Percentiles rank a stretch among this genome's conserved stretches.
Conservation (phyloP, 352 stramenopile genomes). For the Plasmopara viticola region DNA sequence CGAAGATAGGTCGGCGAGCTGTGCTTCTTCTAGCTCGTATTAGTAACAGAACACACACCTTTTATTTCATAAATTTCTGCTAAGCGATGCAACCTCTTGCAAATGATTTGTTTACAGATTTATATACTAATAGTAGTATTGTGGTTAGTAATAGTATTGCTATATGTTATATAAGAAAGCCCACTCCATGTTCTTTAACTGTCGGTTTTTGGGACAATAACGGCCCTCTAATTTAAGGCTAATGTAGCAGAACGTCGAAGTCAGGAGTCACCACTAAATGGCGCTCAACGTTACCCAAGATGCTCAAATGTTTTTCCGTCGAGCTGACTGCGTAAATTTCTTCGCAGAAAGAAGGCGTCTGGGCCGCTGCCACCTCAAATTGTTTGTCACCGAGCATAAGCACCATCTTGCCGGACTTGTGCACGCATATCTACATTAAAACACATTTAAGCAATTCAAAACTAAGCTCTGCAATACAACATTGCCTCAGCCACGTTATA, state of each 20-base stretch:
- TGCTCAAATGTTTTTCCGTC: conserved; percentile 63
- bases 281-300: conserved; percentile 64
- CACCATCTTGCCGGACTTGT: conserved; percentile 81
- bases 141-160: background rate
- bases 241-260: conserved; percentile 77
- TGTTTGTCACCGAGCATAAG: conserved; percentile 83
- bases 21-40: conserved; percentile 29
- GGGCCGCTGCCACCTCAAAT: conserved; percentile 71
- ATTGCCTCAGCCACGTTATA: conserved; percentile 10
- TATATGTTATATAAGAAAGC: background rate
- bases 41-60: conserved; percentile 17
- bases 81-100: background rate
- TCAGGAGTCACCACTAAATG: conserved; percentile 82
- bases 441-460: background rate
- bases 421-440: conserved; percentile 57
- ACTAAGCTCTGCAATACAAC: background rate
- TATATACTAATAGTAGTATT: background rate
- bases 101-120: too few relatives aligned
- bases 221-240: conserved; percentile 8
- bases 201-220: background rate
- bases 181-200: background rate
- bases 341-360: conserved; percentile 79
- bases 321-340: conserved; percentile 79
- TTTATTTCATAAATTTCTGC: background rate
- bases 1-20: conserved; percentile 3